Evolutionary conservation across 768 basidiomycete genomes (phyloP).

Genomic region (Lactifluus piperatus): DNA sequence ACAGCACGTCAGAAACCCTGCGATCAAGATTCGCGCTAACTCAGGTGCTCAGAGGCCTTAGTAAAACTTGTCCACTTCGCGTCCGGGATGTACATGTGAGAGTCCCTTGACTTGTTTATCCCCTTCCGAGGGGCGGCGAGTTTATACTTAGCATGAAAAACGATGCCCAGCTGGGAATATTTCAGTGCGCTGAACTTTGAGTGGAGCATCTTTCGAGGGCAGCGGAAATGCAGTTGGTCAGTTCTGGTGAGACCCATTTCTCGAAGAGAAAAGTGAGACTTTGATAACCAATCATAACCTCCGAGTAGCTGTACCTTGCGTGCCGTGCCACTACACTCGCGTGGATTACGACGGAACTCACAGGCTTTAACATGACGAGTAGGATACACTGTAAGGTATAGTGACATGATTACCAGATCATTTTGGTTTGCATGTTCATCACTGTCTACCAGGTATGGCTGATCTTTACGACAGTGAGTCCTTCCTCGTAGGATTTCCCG

Average conservation of each 20-base stretch:
- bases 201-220: constrained; percentile 8
- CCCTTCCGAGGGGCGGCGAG: not conserved
- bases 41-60: not conserved
- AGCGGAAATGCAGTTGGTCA: constrained; percentile 2
- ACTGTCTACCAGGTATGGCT: constrained; percentile 4
- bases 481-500: no score
- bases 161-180: constrained; percentile 8
- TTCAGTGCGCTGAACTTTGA: constrained; percentile 6
- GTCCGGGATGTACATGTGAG: constrained; percentile 13
- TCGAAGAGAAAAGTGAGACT: not conserved
- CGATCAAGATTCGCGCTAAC: not conserved
- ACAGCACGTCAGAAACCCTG: not conserved
- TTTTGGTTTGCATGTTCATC: not conserved
- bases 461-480: not conserved
- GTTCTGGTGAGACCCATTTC: not conserved
- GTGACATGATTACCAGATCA: not conserved
- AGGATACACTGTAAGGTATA: constrained; percentile 7
- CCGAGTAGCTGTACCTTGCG: constrained; percentile 2
- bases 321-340: constrained; percentile 12
- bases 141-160: not conserved
- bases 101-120: not conserved
- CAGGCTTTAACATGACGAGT: constrained; percentile 7
- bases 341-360: not conserved
- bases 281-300: not conserved
- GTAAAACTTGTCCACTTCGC: constrained; percentile 6